These are phyloP conservation scores for Sporothrix pseudoabietina DNA, from an alignment of 2,329 filamentous ascomycete species.

Conservation along the genomic window DNA sequence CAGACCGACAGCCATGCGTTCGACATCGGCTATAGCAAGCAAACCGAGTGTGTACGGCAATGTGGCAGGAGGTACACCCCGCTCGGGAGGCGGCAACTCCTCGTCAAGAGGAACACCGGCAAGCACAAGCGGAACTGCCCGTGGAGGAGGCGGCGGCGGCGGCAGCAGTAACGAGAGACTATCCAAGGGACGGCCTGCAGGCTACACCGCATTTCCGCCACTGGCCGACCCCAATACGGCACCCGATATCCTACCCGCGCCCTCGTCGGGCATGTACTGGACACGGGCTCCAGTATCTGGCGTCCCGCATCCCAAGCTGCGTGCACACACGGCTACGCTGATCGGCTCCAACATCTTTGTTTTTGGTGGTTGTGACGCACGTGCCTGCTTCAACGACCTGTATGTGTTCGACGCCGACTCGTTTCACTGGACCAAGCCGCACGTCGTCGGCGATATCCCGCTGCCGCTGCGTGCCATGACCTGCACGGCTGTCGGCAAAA, in stretches of 20 bases:
- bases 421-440: constrained; percentile 69
- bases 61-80: background rate
- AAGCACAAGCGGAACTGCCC: background rate
- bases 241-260: constrained; percentile 63
- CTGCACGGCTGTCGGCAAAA: constrained; percentile 69
- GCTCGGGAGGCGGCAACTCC: background rate
- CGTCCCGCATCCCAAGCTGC: constrained; percentile 60
- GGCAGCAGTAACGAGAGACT: constrained; percentile 30
- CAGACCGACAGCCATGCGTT: constrained; percentile 52
- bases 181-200: constrained; percentile 34
- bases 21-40: constrained; percentile 55
- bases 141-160: constrained; percentile 16
- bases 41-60: constrained; percentile 37
- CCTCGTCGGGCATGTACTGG: constrained; percentile 74
- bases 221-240: constrained; percentile 58
- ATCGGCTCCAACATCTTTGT: constrained; percentile 68
- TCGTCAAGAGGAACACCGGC: constrained; percentile 2
- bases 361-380: constrained; percentile 69
- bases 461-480: constrained; percentile 70
- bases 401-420: constrained; percentile 71
- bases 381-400: constrained; percentile 68
- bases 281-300: constrained; percentile 66
- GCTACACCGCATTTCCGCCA: constrained; percentile 57
- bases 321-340: constrained; percentile 68
- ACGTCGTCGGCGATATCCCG: constrained; percentile 65